Base-by-base conservation (phyloP, 2,329 filamentous ascomycete genomes). In the Didymella lethalis region DNA sequence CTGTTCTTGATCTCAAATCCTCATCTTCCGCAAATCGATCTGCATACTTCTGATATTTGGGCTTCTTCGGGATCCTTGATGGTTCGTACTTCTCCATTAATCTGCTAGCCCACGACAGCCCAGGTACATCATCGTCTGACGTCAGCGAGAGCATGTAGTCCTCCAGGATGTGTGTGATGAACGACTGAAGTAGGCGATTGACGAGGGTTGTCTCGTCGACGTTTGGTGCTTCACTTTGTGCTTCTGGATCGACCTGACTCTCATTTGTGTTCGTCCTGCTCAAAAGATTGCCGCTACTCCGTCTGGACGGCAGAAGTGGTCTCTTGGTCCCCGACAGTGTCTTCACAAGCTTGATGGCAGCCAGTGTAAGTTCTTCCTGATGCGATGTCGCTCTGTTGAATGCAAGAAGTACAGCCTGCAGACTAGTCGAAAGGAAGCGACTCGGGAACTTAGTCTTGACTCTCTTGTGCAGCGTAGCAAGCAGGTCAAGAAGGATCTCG, bases 371-470 rank as follows among this genome's bases (percentile, higher is more conserved):
- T 68, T 89, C 88, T 62, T 88, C 85, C 8, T 76, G 72, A 61
- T 85, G 84, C 8, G 82, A 72, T 2, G 80, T 80, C 55, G 86
- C 80, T 49, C 86, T 63, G 80, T 86, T 71, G 82, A 91, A 93
- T 44, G 86, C 86, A 54, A 84, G 81, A 54, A 89, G 83, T 47
- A 93, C 86, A 26, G 90, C 89, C 63, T 90, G 87, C 16, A 95
- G 80, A n/a, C 89, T 90, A 0, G 88, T 88, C 50, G 90, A 90
- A 20, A 95, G 82, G 76, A 94, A 95, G 32, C 90, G 85, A 47
- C 90, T 93, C 2, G 91, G 91, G 62, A 87, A 88, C 73, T 90
- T 91, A 6, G 91, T 91, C 77, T 89, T 88, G 72, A 95, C 88
- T 59, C 91, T 84, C 54, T 84, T 85, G 75, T 93, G 90, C 12